Evolutionary conservation across 176 grass and related monocot species (phyloP).

Genomic region (Typha latifolia): DNA sequence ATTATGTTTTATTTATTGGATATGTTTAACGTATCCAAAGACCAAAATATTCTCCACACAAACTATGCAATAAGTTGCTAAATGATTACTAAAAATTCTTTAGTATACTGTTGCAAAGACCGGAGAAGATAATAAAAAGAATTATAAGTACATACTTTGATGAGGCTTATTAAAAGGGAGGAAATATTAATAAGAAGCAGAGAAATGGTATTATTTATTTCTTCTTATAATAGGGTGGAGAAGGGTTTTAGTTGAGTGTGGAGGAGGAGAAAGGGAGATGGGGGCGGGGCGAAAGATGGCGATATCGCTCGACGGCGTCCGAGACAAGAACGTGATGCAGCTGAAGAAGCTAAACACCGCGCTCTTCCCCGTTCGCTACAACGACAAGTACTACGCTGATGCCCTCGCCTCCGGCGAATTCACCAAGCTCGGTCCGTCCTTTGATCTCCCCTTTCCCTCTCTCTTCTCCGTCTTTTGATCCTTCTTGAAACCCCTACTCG

Average conservation of each 20-base stretch:
- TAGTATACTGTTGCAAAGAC: too few species aligned
- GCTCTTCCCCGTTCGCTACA: constrained; percentile 93
- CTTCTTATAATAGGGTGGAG: background rate
- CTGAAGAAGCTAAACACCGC: constrained; percentile 95
- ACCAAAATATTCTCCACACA: too few species aligned
- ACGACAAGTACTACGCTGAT: constrained; percentile 97
- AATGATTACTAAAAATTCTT: too few species aligned
- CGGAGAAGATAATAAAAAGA: too few species aligned
- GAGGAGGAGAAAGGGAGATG: constrained; percentile 6
- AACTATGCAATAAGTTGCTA: too few species aligned
- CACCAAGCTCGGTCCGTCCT: constrained; percentile 78
- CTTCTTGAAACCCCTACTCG: background rate
- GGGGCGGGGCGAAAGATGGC: constrained; percentile 30
- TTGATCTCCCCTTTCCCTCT: background rate
- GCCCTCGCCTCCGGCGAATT: constrained; percentile 75
- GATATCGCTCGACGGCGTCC: constrained; percentile 71
- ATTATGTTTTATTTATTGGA: too few species aligned
- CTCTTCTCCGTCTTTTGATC: background rate
- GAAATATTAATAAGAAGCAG: too few species aligned
- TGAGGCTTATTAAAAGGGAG: too few species aligned
- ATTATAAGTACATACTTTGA: too few species aligned
- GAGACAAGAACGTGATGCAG: constrained; percentile 99
- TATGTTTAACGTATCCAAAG: too few species aligned
- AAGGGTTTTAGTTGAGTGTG: constrained; percentile 25
- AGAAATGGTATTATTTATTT: too few species aligned